phyloP scores from a whole-genome alignment of 2,329 filamentous ascomycete genomes.

The Zasmidium angulare region DNA sequence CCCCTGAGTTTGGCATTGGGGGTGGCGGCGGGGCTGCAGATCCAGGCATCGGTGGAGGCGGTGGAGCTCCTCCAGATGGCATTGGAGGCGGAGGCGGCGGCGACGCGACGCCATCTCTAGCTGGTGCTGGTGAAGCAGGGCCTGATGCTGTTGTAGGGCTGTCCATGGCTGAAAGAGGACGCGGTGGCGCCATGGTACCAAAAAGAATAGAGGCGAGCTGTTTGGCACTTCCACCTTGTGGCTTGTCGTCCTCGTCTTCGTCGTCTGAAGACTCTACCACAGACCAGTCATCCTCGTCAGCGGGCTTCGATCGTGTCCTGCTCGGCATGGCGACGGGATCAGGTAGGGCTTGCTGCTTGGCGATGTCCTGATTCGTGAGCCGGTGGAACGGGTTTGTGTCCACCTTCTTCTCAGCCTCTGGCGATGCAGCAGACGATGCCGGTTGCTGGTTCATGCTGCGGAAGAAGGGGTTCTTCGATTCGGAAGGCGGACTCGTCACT shows the following conservation, averaged over 20 bases:
- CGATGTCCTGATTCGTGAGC: slow-evolving; percentile 65
- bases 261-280: slow-evolving; percentile 72
- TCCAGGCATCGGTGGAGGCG: slow-evolving; percentile 46
- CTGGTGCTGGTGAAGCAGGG: slow-evolving; percentile 38
- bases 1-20: slow-evolving; percentile 40
- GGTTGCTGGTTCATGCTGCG: slow-evolving; percentile 72
- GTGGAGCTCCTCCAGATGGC: slow-evolving; percentile 43
- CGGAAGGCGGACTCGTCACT: slow-evolving; percentile 55
- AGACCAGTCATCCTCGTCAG: slow-evolving; percentile 75
- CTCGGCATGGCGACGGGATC: slow-evolving; percentile 46
- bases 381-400: slow-evolving; percentile 98
- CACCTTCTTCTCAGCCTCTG: slow-evolving; percentile 41
- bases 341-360: slow-evolving; percentile 50
- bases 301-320: slow-evolving; percentile 56
- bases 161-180: slow-evolving; percentile 80
- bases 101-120: slow-evolving; percentile 33
- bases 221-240: slow-evolving; percentile 80
- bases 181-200: slow-evolving; percentile 92
- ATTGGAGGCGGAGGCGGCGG: slow-evolving; percentile 54
- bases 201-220: slow-evolving; percentile 94
- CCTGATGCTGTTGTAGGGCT: slow-evolving; percentile 46
- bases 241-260: slow-evolving; percentile 68
- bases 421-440: slow-evolving; percentile 41
- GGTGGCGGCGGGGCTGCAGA: slow-evolving; percentile 44
- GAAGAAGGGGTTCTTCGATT: slow-evolving; percentile 94